Conservation (phyloP, 129 eudicot species). For the Rutidosis leptorrhynchoides region DNA sequence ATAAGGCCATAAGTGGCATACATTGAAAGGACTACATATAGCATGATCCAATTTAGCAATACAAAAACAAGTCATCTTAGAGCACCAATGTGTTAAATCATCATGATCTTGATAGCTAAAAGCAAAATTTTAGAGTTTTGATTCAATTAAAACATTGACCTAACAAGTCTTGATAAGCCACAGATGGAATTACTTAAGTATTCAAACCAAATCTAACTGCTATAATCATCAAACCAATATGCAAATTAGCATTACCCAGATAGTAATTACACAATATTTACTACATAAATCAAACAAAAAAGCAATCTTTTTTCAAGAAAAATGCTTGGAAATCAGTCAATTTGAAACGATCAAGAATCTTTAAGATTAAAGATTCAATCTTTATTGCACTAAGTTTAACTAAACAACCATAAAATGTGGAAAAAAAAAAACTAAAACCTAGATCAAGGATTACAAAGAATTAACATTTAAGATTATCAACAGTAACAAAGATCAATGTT, state of each 20-base stretch:
- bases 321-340: not conserved
- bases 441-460: constrained; percentile 11
- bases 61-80: not conserved
- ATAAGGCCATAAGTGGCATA: not conserved
- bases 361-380: not conserved
- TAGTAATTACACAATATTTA: not conserved
- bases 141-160: not conserved
- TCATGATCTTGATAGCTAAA: not conserved
- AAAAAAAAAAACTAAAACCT: not conserved
- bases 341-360: not conserved
- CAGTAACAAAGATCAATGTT: not conserved
- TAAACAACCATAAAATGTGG: not conserved
- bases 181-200: not conserved
- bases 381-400: constrained; percentile 5
- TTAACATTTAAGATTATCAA: not conserved
- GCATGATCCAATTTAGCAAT: not conserved
- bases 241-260: constrained; percentile 9
- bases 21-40: not conserved
- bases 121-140: not conserved
- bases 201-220: no score
- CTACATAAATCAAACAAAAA: not conserved
- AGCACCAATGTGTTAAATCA: not conserved
- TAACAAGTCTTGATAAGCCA: not conserved
- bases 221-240: no score
- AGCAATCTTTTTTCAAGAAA: not conserved